These are phyloP conservation scores for Phanerochaete sordida DNA, from an alignment of 768 basidiomycete species.

Conservation along the genomic window DNA sequence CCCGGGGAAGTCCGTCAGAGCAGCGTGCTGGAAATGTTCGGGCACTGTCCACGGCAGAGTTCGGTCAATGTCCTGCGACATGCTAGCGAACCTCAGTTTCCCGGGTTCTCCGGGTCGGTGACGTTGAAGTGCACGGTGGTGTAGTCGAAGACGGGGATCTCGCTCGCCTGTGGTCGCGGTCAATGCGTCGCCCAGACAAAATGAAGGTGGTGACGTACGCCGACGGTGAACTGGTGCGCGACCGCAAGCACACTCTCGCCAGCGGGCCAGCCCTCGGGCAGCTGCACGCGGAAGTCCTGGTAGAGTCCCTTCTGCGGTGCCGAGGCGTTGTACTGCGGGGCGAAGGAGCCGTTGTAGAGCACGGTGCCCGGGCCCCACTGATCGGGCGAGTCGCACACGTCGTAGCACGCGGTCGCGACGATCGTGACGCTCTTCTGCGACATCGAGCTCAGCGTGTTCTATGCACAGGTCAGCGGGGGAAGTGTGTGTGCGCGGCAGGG, in stretches of 20 bases:
- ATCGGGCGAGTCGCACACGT: constrained; percentile 19
- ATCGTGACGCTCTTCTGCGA: constrained; percentile 45
- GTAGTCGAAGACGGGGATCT: constrained; percentile 2
- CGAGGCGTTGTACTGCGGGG: constrained; percentile 30
- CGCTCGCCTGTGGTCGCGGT: not conserved
- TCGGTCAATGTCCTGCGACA: not conserved
- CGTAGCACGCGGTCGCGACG: constrained; percentile 37
- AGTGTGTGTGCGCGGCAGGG: not conserved
- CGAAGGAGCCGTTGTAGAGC: constrained; percentile 43
- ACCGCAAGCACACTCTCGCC: constrained; percentile 7
- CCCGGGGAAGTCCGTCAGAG: not conserved
- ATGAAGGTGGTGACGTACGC: not conserved
- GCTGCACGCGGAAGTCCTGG: constrained; percentile 41
- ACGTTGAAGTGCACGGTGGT: constrained; percentile 4
- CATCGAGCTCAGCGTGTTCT: constrained; percentile 37
- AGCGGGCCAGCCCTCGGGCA: constrained; percentile 25
- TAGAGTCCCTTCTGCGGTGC: constrained; percentile 33
- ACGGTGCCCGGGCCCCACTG: constrained; percentile 35
- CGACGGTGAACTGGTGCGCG: constrained; percentile 5
- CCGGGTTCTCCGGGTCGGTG: not conserved
- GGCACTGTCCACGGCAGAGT: not conserved
- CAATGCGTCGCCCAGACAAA: not conserved
- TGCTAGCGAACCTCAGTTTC: not conserved
- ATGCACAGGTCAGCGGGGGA: not conserved
- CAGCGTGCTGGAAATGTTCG: not conserved